Evolutionary conservation across 257 asterid genomes (phyloP), one percentile per base, ranked within the genome.

Genomic region (Jasminum sambac): DNA sequence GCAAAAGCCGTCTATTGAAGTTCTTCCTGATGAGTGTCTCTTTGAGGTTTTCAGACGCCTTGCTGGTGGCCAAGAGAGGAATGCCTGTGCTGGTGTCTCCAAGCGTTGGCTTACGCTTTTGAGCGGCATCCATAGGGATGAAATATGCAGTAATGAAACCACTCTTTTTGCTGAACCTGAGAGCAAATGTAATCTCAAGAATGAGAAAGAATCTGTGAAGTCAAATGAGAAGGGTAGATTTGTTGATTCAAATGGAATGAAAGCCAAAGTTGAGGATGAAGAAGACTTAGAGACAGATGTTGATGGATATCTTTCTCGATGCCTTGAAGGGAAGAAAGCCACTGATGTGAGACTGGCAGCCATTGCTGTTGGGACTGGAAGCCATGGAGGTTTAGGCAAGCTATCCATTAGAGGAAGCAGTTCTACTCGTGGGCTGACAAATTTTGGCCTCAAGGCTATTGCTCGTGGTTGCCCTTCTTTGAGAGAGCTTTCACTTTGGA

Each of bases 1-100:
- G 76, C 71, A 60, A 73, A 79, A 52, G 72, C 84, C 94, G 52
- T 89, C 97, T 7, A 89, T 95, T 38, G 98, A 95, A 64, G 80
- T 83, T 77, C 96, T 95, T 38, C 99, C 99, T 14, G 96, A 95
- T 55, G 99, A 90, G 83, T 95, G 97, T 81, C 96, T 91, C 67
- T 95, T 88, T 42, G 99, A 91, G 96, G 74, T 95, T 63, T 78
- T 95, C 84, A 79, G 98, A 74, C 96, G 96, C 6, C 84, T 95
- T 67, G 70, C 85, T 5, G 86, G 86, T 11, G 89, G 88, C 74
- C 84, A 85, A 66, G 98, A 87, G 77, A 87, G 90, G 80, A 87
- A 90, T 75, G 73, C 76, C 10, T 91, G 89, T 66, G 97, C 99
- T 41, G 78, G 83, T 72, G 99, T 91, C 37, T 95, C 99, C 41